Conservation (phyloP, 2,329 filamentous ascomycete species). For the Phaeoacremonium minimum region DNA sequence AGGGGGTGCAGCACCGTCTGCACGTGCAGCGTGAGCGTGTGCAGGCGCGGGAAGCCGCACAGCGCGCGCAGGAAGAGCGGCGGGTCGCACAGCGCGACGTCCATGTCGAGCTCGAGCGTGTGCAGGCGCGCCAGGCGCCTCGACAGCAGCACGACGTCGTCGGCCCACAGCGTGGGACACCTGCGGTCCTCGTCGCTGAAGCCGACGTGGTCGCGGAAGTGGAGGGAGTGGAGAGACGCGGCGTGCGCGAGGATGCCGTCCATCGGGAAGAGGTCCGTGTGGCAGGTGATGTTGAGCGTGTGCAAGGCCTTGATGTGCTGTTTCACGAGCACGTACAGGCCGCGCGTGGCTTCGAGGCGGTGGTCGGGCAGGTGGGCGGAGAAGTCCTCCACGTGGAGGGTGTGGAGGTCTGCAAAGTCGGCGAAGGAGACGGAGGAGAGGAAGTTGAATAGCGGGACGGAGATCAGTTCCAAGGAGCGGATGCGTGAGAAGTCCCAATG, state of each 20-base stretch:
- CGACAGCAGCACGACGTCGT: constrained; percentile 28
- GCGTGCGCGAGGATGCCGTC: constrained; percentile 33
- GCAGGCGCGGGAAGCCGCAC: constrained; percentile 31
- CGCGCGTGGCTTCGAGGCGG: constrained; percentile 31
- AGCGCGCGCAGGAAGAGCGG: constrained; percentile 30
- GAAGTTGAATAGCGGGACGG: constrained; percentile 39
- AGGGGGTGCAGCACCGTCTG: constrained; percentile 33
- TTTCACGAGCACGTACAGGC: constrained; percentile 32
- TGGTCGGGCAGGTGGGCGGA: constrained; percentile 32
- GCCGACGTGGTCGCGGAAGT: constrained; percentile 39
- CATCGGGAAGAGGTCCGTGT: constrained; percentile 32
- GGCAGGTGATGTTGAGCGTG: constrained; percentile 34
- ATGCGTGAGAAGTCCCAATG: constrained; percentile 46
- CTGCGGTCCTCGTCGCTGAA: constrained; percentile 34
- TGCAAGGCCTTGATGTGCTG: constrained; percentile 29
- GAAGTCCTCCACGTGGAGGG: constrained; percentile 38
- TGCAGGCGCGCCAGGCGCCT: constrained; percentile 24
- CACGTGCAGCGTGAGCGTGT: constrained; percentile 37
- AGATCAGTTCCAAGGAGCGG: constrained; percentile 31
- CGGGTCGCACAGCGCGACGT: constrained; percentile 28
- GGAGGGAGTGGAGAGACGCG: constrained; percentile 28
- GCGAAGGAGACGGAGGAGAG: constrained; percentile 32
- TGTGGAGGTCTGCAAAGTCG: constrained; percentile 29
- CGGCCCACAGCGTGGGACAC: constrained; percentile 34
- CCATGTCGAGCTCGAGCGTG: constrained; percentile 43